These are phyloP conservation scores for Euphorbia tirucalli DNA, from an alignment of 345 rosid species.

Conservation along the genomic window DNA sequence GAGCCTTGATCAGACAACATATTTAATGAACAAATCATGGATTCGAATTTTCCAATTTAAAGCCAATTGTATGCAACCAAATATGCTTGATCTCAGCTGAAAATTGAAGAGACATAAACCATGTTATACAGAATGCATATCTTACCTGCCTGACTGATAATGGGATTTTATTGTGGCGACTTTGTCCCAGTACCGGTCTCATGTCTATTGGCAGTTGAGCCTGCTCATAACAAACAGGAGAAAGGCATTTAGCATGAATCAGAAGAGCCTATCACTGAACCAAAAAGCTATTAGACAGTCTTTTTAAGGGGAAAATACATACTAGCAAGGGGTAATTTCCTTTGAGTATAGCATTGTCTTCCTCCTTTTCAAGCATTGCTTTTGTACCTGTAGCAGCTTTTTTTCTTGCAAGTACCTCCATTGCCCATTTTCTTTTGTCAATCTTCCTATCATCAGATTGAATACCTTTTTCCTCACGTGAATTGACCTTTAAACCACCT, in stretches of 20 bases:
- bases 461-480: conserved; percentile 35
- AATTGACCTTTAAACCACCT: conserved; percentile 35
- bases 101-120: too few species aligned
- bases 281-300: conserved; percentile 2
- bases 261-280: conserved; percentile 12
- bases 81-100: background rate
- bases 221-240: conserved; percentile 48
- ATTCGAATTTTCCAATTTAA: background rate
- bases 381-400: conserved; percentile 52
- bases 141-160: conserved; percentile 85
- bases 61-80: background rate
- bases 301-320: conserved; percentile 20
- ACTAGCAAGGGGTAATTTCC: conserved; percentile 89
- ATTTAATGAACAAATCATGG: background rate
- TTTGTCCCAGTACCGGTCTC: conserved; percentile 69
- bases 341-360: conserved; percentile 56
- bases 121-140: conserved; percentile 18
- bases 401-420: conserved; percentile 93
- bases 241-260: conserved; percentile 15
- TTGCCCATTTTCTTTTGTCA: conserved; percentile 94
- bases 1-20: background rate
- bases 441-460: conserved; percentile 53
- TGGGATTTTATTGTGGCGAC: conserved; percentile 81
- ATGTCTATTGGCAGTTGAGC: conserved; percentile 84
- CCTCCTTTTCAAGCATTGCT: conserved; percentile 50